These are phyloP conservation scores for Camelina sativa DNA, from an alignment of 345 rosid genomes.

Conservation along the genomic window DNA sequence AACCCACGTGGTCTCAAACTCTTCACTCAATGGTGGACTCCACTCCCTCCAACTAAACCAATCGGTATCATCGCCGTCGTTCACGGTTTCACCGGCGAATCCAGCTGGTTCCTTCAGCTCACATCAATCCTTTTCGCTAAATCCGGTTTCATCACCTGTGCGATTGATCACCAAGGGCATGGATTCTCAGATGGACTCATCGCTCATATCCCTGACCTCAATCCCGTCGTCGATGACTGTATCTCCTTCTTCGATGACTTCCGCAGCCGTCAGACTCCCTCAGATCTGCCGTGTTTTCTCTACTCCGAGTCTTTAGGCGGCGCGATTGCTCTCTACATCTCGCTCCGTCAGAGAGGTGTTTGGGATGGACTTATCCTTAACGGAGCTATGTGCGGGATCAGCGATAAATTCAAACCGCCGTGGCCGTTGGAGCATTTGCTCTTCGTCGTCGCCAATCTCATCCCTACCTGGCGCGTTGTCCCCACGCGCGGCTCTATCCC, in stretches of 20 bases:
- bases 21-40: constrained; percentile 95
- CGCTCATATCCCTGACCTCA: constrained; percentile 76
- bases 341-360: constrained; percentile 67
- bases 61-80: constrained; percentile 77
- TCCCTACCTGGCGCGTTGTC: constrained; percentile 89
- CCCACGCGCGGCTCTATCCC: constrained; percentile 88
- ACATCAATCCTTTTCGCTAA: constrained; percentile 80
- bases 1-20: constrained; percentile 81
- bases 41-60: constrained; percentile 55
- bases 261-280: constrained; percentile 54
- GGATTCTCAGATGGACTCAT: constrained; percentile 88
- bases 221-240: constrained; percentile 88
- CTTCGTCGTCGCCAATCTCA: constrained; percentile 58
- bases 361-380: constrained; percentile 87
- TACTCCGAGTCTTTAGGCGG: constrained; percentile 95
- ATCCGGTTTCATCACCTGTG: constrained; percentile 78
- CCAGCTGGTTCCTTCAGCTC: constrained; percentile 78
- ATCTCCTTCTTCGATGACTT: constrained; percentile 66
- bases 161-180: constrained; percentile 97
- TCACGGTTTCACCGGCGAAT: constrained; percentile 93
- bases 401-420: constrained; percentile 84
- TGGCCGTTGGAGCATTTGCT: constrained; percentile 95
- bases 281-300: constrained; percentile 71
- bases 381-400: constrained; percentile 99
- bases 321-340: constrained; percentile 78